These are phyloP conservation scores for Cercospora nicotianae DNA, from an alignment of 2,329 filamentous ascomycete species.

Conservation along the genomic window DNA sequence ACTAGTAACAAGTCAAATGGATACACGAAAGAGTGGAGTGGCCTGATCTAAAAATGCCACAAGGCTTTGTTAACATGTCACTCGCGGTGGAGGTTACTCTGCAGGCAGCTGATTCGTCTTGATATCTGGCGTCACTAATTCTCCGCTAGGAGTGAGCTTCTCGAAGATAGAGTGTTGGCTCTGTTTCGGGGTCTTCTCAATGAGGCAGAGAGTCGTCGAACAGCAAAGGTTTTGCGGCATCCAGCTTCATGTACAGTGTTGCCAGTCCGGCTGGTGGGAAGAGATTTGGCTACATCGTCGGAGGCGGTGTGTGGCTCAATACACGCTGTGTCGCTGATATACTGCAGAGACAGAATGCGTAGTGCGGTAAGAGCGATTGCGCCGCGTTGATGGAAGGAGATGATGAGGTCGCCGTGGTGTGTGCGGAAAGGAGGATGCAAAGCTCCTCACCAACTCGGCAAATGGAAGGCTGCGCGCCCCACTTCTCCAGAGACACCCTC, in stretches of 20 bases:
- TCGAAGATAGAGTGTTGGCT: neutral
- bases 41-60: neutral
- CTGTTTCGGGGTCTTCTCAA: neutral
- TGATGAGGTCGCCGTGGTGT: neutral
- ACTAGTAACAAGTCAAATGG: neutral
- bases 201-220: neutral
- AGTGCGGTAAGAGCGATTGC: neutral
- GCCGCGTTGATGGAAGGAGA: neutral
- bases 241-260: neutral
- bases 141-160: neutral
- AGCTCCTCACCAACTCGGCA: neutral
- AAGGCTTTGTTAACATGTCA: neutral
- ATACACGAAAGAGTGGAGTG: neutral
- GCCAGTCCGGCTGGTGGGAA: neutral
- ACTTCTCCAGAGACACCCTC: neutral
- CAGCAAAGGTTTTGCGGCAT: neutral
- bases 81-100: neutral
- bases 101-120: neutral
- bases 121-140: neutral
- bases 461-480: neutral
- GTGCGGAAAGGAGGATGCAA: neutral
- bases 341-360: neutral
- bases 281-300: neutral
- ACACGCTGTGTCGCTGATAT: neutral
- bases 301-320: neutral